These are phyloP conservation scores for Dioscorea dumetorum DNA, from an alignment of 106 monocot species.

Conservation along the genomic window DNA sequence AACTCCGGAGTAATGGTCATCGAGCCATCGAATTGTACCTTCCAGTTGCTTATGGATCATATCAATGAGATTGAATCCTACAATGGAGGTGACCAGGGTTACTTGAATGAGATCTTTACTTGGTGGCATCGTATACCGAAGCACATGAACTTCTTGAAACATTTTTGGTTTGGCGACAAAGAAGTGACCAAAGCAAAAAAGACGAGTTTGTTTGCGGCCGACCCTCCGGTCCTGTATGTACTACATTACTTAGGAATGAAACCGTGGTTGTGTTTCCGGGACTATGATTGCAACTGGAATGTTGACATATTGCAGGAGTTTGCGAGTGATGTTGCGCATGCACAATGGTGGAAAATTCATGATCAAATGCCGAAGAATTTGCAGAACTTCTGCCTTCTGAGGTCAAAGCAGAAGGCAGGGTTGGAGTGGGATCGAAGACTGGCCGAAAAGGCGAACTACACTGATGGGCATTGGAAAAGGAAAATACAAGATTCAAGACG, in stretches of 20 bases:
- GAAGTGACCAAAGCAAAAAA: conserved; percentile 28
- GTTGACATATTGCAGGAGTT: conserved; percentile 32
- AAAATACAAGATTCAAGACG: conserved; percentile 33
- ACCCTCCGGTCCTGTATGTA: conserved; percentile 43
- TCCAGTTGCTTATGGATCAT: conserved; percentile 52
- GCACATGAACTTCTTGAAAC: conserved; percentile 61
- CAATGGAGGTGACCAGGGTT: conserved; percentile 71
- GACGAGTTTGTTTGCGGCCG: conserved; percentile 31
- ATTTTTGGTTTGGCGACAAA: conserved; percentile 47
- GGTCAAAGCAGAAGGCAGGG: conserved; percentile 41
- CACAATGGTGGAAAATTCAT: conserved; percentile 56
- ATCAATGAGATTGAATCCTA: conserved; percentile 46
- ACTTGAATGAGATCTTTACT: conserved; percentile 53
- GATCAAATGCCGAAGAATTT: conserved; percentile 43
- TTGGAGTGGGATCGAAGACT: conserved; percentile 45
- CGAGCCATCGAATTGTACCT: conserved; percentile 57
- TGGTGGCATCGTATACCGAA: conserved; percentile 66
- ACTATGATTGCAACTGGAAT: conserved; percentile 79
- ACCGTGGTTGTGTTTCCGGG: conserved; percentile 50
- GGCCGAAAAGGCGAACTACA: conserved; percentile 47
- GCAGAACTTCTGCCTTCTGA: conserved; percentile 43
- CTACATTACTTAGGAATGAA: conserved; percentile 51
- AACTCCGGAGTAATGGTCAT: conserved; percentile 72
- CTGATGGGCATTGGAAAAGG: conserved; percentile 48
- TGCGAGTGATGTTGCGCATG: conserved; percentile 58